These are phyloP conservation scores for Sclerotinia spermophila DNA, from an alignment of 2,329 filamentous ascomycete genomes.

Conservation along the genomic window DNA sequence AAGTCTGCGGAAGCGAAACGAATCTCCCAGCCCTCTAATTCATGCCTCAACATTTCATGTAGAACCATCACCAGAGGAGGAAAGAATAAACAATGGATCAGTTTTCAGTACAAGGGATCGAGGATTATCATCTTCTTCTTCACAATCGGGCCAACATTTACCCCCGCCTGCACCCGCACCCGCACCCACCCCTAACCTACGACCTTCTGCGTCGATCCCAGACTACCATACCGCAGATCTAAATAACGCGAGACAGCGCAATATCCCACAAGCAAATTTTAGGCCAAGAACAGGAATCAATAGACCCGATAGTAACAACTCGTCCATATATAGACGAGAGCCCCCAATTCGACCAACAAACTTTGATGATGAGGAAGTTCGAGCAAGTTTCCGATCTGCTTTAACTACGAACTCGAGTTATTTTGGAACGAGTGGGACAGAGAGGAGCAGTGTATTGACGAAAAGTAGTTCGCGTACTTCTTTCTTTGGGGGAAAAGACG, in stretches of 20 bases:
- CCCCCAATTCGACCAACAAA: constrained; percentile 28
- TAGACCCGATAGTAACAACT: constrained; percentile 32
- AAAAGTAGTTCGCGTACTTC: constrained; percentile 73
- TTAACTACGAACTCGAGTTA: constrained; percentile 57
- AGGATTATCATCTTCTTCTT: constrained; percentile 34
- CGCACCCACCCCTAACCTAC: constrained; percentile 19
- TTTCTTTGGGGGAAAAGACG: constrained; percentile 46
- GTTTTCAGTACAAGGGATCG: constrained; percentile 27
- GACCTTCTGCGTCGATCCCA: constrained; percentile 36
- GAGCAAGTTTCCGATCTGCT: constrained; percentile 57
- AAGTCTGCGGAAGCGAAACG: constrained; percentile 31
- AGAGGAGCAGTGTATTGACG: constrained; percentile 77
- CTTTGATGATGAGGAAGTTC: constrained; percentile 41
- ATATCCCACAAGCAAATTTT: constrained; percentile 31
- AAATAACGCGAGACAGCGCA: constrained; percentile 33
- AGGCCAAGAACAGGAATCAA: constrained; percentile 24
- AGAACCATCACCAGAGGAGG: constrained; percentile 26
- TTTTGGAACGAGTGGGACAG: constrained; percentile 63
- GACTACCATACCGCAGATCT: constrained; percentile 35
- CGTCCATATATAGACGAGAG: constrained; percentile 30
- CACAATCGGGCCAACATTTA: constrained; percentile 28
- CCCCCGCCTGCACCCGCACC: constrained; percentile 10
- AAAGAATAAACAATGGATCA: constrained; percentile 22
- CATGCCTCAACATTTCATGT: constrained; percentile 28
- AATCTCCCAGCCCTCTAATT: constrained; percentile 30